Conservation (phyloP, 257 asterid species). For the Fraxinus pennsylvanica region DNA sequence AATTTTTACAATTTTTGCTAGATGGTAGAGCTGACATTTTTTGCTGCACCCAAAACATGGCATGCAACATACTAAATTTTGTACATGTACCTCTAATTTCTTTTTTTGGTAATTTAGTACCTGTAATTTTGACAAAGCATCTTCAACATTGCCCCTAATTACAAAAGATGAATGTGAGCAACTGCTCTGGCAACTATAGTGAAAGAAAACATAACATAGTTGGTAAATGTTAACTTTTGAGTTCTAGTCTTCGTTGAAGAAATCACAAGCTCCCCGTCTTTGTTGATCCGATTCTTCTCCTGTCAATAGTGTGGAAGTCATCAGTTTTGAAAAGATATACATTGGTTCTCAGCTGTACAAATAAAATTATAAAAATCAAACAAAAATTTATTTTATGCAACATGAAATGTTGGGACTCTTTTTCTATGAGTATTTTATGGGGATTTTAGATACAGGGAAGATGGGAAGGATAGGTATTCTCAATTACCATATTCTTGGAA, state of each 20-base stretch:
- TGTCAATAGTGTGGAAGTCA: conserved; percentile 32
- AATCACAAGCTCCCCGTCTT: conserved; percentile 87
- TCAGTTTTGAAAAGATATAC: neutral
- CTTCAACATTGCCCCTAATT: conserved; percentile 79
- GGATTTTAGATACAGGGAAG: too few relatives aligned
- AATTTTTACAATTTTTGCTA: conserved; percentile 2
- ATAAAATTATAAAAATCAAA: too few relatives aligned
- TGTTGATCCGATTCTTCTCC: conserved; percentile 90
- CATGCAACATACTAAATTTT: neutral
- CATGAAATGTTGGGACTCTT: neutral
- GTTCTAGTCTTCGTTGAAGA: conserved; percentile 88
- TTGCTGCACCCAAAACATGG: neutral
- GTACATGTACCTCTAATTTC: conserved; percentile 43
- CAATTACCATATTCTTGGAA: too few relatives aligned
- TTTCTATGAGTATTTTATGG: neutral
- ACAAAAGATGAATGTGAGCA: conserved; percentile 26
- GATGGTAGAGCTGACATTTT: conserved; percentile 10
- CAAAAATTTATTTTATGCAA: neutral
- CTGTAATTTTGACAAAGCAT: conserved; percentile 87
- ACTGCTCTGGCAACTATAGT: conserved; percentile 14
- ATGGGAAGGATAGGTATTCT: too few relatives aligned
- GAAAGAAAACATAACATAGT: conserved; percentile 18
- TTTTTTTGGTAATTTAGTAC: conserved; percentile 47
- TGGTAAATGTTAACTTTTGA: conserved; percentile 58
- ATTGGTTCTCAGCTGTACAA: neutral